Evolutionary conservation across 768 basidiomycete genomes (phyloP).

Genomic region (Serendipita indica): DNA sequence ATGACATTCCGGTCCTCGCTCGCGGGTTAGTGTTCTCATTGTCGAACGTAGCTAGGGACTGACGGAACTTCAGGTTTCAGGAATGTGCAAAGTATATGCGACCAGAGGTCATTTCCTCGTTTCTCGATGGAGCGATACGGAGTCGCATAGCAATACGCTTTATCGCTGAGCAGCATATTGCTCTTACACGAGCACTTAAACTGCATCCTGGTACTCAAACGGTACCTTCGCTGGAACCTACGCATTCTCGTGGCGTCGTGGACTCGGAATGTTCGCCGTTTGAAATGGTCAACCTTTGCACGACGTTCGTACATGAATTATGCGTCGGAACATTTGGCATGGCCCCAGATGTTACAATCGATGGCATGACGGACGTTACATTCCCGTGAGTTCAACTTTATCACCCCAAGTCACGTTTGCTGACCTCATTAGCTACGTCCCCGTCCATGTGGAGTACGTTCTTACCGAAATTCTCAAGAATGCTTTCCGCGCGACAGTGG

Average conservation of each 20-base stretch:
- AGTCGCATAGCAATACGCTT: constrained; percentile 78
- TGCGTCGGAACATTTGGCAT: constrained; percentile 74
- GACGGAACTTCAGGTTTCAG: constrained; percentile 44
- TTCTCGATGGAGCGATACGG: constrained; percentile 71
- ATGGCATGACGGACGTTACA: constrained; percentile 53
- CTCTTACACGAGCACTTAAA: constrained; percentile 55
- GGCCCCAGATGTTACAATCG: constrained; percentile 49
- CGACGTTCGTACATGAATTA: constrained; percentile 67
- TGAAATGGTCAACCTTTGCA: constrained; percentile 63
- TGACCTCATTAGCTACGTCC: constrained; percentile 51
- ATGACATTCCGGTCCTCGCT: constrained; percentile 83
- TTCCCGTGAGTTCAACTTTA: constrained; percentile 50
- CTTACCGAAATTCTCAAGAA: constrained; percentile 85
- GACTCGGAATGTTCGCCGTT: constrained; percentile 56
- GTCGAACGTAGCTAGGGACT: background rate
- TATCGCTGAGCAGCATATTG: constrained; percentile 84
- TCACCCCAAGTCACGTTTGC: background rate
- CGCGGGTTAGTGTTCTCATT: constrained; percentile 44
- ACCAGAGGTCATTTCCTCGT: constrained; percentile 58
- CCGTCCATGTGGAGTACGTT: constrained; percentile 83
- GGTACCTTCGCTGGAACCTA: background rate
- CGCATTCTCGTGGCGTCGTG: constrained; percentile 44
- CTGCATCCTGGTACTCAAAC: constrained; percentile 15
- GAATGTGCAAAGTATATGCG: constrained; percentile 77
- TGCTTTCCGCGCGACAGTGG: constrained; percentile 77